A percentile compares a stretch with the other conserved stretches of the same genome.
Conservation (phyloP, 2,329 filamentous ascomycete genomes). For the Cladobotryum mycophilum region DNA sequence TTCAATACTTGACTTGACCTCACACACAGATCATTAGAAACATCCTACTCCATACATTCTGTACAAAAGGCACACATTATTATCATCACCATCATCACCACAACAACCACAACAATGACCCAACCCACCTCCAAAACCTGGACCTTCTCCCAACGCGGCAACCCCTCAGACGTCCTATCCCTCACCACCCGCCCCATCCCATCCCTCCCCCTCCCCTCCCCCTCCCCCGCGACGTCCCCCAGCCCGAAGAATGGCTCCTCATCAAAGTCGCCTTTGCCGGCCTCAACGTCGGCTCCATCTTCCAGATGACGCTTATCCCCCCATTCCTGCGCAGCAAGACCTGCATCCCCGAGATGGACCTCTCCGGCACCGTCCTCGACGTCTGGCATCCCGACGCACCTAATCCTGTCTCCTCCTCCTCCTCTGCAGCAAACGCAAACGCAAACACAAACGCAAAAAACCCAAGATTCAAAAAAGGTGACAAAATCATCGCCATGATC, state of each 20-base stretch:
- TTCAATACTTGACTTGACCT: too few relatives aligned
- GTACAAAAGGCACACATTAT: too few relatives aligned
- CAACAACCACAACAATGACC: background rate
- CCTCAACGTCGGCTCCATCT: constrained; percentile 39
- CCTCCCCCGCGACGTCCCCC: constrained; percentile 21
- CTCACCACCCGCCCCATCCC: constrained; percentile 19
- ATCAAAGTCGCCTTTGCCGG: constrained; percentile 37
- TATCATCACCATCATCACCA: background rate
- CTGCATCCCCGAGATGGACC: constrained; percentile 38
- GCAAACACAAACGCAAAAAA: background rate
- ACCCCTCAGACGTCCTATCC: constrained; percentile 20
- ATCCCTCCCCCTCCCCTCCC: constrained; percentile 20
- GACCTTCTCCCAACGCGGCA: constrained; percentile 24
- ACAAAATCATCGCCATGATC: constrained; percentile 33
- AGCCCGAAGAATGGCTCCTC: constrained; percentile 31
- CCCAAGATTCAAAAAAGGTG: constrained; percentile 23
- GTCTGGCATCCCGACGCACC: constrained; percentile 23
- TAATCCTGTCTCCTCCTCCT: background rate
- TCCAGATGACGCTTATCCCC: constrained; percentile 36
- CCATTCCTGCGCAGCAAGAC: constrained; percentile 28
- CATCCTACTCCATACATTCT: background rate
- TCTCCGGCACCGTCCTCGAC: constrained; percentile 34
- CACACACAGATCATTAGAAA: background rate
- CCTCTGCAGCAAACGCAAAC: background rate
- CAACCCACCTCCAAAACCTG: constrained; percentile 18